Evolutionary conservation across 495 filamentous ascomycete genomes (phyloP), one percentile per base, ranked within the genome.

Genomic region (Xylaria flabelliformis): DNA sequence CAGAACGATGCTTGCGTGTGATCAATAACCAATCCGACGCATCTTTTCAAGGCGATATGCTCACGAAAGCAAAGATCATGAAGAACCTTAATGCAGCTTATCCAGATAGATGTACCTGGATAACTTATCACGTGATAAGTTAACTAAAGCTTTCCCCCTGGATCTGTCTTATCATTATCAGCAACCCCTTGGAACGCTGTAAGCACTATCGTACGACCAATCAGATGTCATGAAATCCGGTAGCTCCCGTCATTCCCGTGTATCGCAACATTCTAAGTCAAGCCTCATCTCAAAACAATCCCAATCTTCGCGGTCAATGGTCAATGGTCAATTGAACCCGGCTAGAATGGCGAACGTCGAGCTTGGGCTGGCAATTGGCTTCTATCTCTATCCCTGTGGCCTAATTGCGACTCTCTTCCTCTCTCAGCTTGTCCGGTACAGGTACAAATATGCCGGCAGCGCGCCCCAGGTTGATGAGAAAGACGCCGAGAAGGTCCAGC

Each of bases 321-420:
- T 36, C 48, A 36, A 55, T 51, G 70, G 53, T 36, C 48, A 36
- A 32, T 66, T 48, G 53, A 67, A 46, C 50, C 50, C 29, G n/a
- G 3, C 29, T 21, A 61, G 36, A 50, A 72, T 72, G 70, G 51
- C 70, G 63, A 72, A 72, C 24, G 70, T 70, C 48, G 72, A 75
- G 70, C 66, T 78, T 58, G 78, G 77, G 50, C 66, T 81, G 39
- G 46, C 75, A 21, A 74, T 80, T 44, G 76, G 74, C 64, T 81
- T 81, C 67, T 81, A 81, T 53, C 13, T 73, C 42, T 81, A 81
- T 48, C 79, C 79, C 8, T 75, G 72, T 44, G 77, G 76, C 36
- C 72, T 81, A 1, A 76, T 81, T 50, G 50, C 67, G 26, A 73
- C 72, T 8, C 73, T 81, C 15, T 42, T 77, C 39, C 50, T 76